Base-by-base conservation (phyloP, 352 stramenopile species). In the Plasmopara viticola region DNA sequence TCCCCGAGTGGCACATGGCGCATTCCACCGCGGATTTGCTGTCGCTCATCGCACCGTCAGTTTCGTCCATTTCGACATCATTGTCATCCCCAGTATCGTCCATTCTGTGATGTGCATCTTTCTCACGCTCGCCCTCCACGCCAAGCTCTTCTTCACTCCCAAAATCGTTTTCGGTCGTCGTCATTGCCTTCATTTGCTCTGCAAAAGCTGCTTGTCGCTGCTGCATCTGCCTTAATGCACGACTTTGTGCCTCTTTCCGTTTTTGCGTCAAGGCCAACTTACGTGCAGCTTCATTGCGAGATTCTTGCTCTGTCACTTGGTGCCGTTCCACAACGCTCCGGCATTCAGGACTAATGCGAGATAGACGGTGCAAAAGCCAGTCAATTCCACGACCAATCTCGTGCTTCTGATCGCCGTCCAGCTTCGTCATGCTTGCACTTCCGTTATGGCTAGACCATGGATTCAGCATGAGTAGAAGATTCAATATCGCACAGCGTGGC, bases 1-100 rank as follows among this genome's bases (percentile, higher is more conserved):
- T 70, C n/a, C 78, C 68, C 20, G 82, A 87, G 53, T 93, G 84
- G 44, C 85, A 95, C 83, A 93, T 91, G 0, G 84, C 83, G 56
- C 85, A 94, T 58, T 91, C 81, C 9, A 79, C 74, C 5, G 68
- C 53, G 7, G 53, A 49, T 3, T 28, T 37, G 4, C 69, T 61
- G 7, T 74, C 69, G 43, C 63, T 70, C 74, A 87, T 89, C 3
- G 64, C 48, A 47, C 74, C 66, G 14, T 88, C 63, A 15, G 48
- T 65, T 39, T 40, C 51, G 17, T 58, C 57, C 40, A 62, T 64
- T 50, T 68, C 60, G 18, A 59, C 53, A 7, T 74, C 60, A 41
- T 51, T 66, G n/a, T 68, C 56, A 12, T 64, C 54, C 0, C 48
- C 42, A n/a, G 51, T 53, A 14, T 53, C 56, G 15, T 72, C 68